Percentiles rank a stretch among this genome's conserved stretches.
phyloP scores from a whole-genome alignment of 208 protist genomes.

The Porcisia deanei region DNA sequence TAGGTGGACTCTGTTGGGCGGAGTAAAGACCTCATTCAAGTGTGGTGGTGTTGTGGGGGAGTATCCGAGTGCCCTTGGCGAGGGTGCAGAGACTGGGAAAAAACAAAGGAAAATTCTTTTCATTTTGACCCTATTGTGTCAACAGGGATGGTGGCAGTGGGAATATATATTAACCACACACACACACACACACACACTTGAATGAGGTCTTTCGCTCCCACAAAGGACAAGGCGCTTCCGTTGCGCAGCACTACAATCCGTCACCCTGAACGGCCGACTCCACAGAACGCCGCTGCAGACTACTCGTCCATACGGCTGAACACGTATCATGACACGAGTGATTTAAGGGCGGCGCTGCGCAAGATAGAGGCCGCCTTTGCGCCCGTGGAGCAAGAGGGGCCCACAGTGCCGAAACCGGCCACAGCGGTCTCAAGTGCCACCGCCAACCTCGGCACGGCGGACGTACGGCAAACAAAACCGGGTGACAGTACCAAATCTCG shows the following conservation, averaged over 20 bases:
- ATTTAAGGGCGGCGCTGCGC: constrained; percentile 29
- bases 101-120: background rate
- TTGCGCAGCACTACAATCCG: constrained; percentile 24
- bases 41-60: too few species aligned
- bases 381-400: background rate
- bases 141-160: background rate
- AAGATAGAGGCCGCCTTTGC: constrained; percentile 25
- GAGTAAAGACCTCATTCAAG: background rate
- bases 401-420: background rate
- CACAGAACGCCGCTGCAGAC: background rate
- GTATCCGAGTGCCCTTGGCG: too few species aligned
- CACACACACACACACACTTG: background rate
- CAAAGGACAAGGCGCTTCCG: constrained; percentile 1
- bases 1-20: background rate
- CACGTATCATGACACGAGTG: constrained; percentile 35
- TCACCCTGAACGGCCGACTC: background rate
- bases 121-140: background rate
- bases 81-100: too few species aligned
- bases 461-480: background rate
- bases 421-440: background rate
- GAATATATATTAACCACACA: background rate
- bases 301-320: constrained; percentile 21
- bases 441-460: background rate
- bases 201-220: constrained; percentile 5
- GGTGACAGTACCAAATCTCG: background rate